Evolutionary conservation across 441 rosid genomes (phyloP).

Genomic region (Brassica hybrid): DNA sequence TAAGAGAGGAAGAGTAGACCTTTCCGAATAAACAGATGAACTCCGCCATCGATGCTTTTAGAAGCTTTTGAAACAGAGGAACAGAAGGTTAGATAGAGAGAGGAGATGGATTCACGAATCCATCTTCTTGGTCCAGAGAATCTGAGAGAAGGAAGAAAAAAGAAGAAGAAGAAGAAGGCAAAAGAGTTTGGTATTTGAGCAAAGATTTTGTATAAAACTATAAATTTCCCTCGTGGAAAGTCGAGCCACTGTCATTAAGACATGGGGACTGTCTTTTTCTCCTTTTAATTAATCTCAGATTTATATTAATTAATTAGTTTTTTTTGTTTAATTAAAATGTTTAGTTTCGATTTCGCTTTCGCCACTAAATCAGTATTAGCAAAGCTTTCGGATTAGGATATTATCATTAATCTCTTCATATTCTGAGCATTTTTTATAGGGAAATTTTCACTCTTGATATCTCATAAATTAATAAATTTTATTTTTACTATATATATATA

Average conservation of each 20-base stretch:
- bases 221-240: slow-evolving; percentile 36
- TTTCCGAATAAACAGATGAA: slow-evolving; percentile 61
- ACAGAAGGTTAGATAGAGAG: slow-evolving; percentile 17
- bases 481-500: no score
- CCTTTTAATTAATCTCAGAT: slow-evolving; percentile 9
- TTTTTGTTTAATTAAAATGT: neutral
- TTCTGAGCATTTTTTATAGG: neutral
- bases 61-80: slow-evolving; percentile 33
- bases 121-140: neutral
- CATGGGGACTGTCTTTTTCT: slow-evolving; percentile 37
- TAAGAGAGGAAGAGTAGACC: slow-evolving; percentile 47
- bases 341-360: slow-evolving; percentile 11
- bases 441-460: no score
- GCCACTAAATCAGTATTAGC: slow-evolving; percentile 5
- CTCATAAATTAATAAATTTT: no score
- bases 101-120: neutral
- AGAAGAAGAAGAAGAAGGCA: slow-evolving; percentile 35
- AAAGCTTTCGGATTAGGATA: slow-evolving; percentile 15
- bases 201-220: slow-evolving; percentile 32
- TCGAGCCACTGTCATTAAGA: slow-evolving; percentile 43
- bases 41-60: slow-evolving; percentile 56
- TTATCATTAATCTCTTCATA: neutral
- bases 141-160: neutral
- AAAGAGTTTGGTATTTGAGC: slow-evolving; percentile 29
- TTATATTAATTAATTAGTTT: neutral